Conservation (phyloP, 2,329 filamentous ascomycete genomes). For the Chaetomium sp. region DNA sequence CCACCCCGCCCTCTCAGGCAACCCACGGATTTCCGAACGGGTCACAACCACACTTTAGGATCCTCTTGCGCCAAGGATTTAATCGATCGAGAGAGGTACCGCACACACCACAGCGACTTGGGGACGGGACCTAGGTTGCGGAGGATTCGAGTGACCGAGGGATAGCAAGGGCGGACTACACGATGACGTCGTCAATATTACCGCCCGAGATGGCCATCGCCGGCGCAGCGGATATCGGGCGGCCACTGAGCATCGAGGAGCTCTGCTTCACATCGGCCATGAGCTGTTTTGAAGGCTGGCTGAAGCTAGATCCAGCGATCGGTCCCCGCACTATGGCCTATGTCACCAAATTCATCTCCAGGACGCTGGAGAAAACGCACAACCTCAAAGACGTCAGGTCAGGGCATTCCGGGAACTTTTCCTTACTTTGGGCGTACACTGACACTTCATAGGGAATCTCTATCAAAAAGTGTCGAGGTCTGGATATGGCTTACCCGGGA, state of each 20-base stretch:
- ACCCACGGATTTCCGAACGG: too few relatives aligned
- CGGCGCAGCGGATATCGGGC: not conserved
- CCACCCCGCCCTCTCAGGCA: too few relatives aligned
- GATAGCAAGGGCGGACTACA: too few relatives aligned
- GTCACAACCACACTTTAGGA: too few relatives aligned
- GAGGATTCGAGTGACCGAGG: too few relatives aligned
- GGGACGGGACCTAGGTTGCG: not conserved
- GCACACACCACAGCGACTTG: not conserved
- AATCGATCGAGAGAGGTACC: too few relatives aligned
- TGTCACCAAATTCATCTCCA: conserved; percentile 51
- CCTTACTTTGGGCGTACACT: not conserved
- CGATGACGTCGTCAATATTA: conserved; percentile 6
- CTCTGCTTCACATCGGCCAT: conserved; percentile 55
- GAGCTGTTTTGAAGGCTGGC: conserved; percentile 56
- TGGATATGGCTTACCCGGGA: conserved; percentile 60
- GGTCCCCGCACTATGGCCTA: conserved; percentile 49
- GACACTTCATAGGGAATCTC: conserved; percentile 41
- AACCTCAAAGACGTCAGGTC: conserved; percentile 55
- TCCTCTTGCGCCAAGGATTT: too few relatives aligned
- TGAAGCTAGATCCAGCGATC: conserved; percentile 50
- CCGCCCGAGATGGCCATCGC: conserved; percentile 6
- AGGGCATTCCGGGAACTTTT: conserved; percentile 10
- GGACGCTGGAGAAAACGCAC: conserved; percentile 58
- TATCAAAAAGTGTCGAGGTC: conserved; percentile 57
- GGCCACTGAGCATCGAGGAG: conserved; percentile 50